phyloP scores from a whole-genome alignment of 169 alveolate species.

The Babesia ovata region DNA sequence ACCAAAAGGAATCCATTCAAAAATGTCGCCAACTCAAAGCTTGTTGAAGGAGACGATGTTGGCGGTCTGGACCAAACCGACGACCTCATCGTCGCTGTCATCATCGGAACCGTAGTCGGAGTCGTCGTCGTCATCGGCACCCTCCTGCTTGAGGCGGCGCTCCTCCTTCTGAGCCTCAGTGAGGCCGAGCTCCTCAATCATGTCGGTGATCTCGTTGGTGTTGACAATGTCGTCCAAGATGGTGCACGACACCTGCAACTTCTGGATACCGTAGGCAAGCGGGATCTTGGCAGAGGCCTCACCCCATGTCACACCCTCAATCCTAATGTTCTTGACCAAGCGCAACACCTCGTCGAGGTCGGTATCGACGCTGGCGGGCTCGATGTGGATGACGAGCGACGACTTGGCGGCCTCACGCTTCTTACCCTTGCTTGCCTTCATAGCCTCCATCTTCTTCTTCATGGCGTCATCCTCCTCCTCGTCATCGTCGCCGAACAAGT shows the following conservation, averaged over 20 bases:
- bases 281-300: slow-evolving; percentile 82
- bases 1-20: too few relatives aligned
- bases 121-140: slow-evolving; percentile 68
- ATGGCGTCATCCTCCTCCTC: slow-evolving; percentile 72
- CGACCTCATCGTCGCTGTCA: slow-evolving; percentile 71
- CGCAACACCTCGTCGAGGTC: slow-evolving; percentile 79
- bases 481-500: slow-evolving; percentile 72
- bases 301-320: slow-evolving; percentile 87
- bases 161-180: slow-evolving; percentile 76
- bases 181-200: slow-evolving; percentile 82
- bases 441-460: slow-evolving; percentile 80
- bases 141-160: slow-evolving; percentile 63
- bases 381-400: slow-evolving; percentile 81
- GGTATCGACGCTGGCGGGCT: slow-evolving; percentile 81
- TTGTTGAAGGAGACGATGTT: slow-evolving; percentile 85
- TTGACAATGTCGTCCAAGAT: slow-evolving; percentile 82
- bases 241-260: slow-evolving; percentile 83
- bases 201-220: slow-evolving; percentile 80
- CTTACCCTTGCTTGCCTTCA: slow-evolving; percentile 76
- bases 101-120: slow-evolving; percentile 4
- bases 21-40: slow-evolving; percentile 55
- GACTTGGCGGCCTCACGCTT: slow-evolving; percentile 77
- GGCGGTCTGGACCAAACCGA: slow-evolving; percentile 86
- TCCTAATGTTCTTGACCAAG: slow-evolving; percentile 73
- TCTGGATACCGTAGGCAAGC: slow-evolving; percentile 84